Base-by-base conservation (phyloP, 345 rosid species). In the Dipteronia sinensis region DNA sequence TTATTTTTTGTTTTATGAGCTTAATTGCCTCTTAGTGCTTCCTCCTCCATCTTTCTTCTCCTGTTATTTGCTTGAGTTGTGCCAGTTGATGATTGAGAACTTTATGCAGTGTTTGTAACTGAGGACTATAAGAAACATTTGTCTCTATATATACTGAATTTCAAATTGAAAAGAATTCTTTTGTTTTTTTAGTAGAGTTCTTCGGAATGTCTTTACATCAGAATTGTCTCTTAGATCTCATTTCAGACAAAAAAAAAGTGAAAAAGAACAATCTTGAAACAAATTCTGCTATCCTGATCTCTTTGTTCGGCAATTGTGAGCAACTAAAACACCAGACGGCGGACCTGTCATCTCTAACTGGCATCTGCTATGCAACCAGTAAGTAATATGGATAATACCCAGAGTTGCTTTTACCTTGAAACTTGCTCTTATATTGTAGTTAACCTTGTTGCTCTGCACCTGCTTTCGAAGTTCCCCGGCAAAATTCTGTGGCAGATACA, bases 311-410 rank as follows among this genome's bases (percentile, higher is more conserved):
- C 98, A 93, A 75, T 68, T 85, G 65, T 83, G 87, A 70, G 83
- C 81, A 53, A 92, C 84, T 46, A 95, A 81, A 20, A 82, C 84
- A 27, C 99, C 99, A 0, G 83, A 81, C 34, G 99, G 99, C 31
- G 98, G 99, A 80, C 94, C 85, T 1, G 89, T 85, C 89, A 90
- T 81, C 65, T 81, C 81, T 29, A 92, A 76, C 81, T 85, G 92
- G 82, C 99, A 95, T 79, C 89, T 87, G 20, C 89, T 87, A 44
- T 93, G 98, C 72, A 93, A 75, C 95, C 90, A 85, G 85, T 91
- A 92, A 58, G 94, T 88, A 83, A 86, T 89, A 81, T 82, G 98
- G 68, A 95, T 69, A 47, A 88, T 65, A 69, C 99, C 99, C 31
- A 95, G 42, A 62, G 65, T 82, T 13, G 94, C 97, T 80, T 85